Base-by-base conservation (phyloP, 1,139 yeast species). In the Sugiyamaella sp. region DNA sequence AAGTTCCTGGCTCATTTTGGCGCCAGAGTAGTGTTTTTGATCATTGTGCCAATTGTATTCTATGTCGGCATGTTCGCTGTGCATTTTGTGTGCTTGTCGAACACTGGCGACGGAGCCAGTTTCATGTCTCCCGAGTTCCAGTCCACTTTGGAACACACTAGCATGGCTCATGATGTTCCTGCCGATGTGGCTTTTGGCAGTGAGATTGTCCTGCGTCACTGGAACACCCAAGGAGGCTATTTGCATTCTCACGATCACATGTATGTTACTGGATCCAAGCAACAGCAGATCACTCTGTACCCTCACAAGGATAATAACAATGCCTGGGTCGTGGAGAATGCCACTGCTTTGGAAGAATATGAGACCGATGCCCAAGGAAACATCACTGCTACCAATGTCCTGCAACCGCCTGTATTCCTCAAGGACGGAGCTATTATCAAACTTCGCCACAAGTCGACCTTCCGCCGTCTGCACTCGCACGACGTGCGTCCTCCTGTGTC, bases 401-500 rank as follows among this genome's bases (percentile, higher is more conserved):
- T 53, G 14, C 9, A 25, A 25, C 42, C 46, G 3, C 55, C 58
- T 19, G 80, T 78, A 52, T 89, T 85, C 55, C 75, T 93, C 62
- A 75, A 77, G 27, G 84, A 90, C 66, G 96, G 96, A 55, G 83
- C 85, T 63, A 81, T 88, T 67, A 82, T 95, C 62, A 83, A 97
- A 72, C 78, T 95, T 66, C 75, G 74, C 64, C 99, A 95, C 72
- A 68, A 76, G 47, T 68, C 74, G 52, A 82, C 96, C 22, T 77
- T 79, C 51, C 84, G 93, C 69, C 84, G 99, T 74, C 80, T 95
- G 67, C 99, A 95, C 72, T 88, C 98, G 24, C 99, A 95, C 69
- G 98, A 93, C 70, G 88, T 89, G 69, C 86, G 95, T 68, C 91
- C 98, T 22, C 96, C 97, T 17, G 96, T 91, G 24, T 79, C 91